Conservation (phyloP, 1,284 basidiomycete genomes). For the Marasmius oreades region DNA sequence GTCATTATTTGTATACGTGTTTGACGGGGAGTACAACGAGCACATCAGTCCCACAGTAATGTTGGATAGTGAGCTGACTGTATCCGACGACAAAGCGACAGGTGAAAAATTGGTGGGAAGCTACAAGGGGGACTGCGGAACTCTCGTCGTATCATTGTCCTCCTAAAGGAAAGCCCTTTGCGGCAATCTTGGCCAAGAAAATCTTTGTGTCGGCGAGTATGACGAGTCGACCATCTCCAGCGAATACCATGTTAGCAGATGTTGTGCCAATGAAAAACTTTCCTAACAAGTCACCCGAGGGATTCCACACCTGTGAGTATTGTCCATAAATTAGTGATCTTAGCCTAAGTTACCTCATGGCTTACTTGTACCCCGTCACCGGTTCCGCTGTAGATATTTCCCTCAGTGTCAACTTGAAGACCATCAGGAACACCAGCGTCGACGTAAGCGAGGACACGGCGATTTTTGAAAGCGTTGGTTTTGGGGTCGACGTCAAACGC, state of each 20-base stretch:
- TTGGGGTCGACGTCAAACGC: constrained; percentile 65
- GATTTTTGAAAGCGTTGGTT: constrained; percentile 55
- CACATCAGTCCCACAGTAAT: no score
- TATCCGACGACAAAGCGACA: no score
- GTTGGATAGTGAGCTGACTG: no score
- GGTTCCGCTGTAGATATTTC: constrained; percentile 68
- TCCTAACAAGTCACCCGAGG: constrained; percentile 61
- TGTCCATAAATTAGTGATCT: constrained; percentile 20
- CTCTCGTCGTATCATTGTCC: constrained; percentile 2
- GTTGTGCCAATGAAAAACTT: constrained; percentile 67
- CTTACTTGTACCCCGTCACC: constrained; percentile 58
- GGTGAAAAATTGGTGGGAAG: no score
- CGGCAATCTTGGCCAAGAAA: constrained; percentile 57
- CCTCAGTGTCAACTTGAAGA: constrained; percentile 60
- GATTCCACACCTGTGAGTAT: constrained; percentile 54
- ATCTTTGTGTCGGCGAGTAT: constrained; percentile 68
- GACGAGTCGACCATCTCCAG: constrained; percentile 57
- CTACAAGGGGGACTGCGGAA: no score
- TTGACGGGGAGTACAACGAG: no score
- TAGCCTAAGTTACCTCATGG: background rate
- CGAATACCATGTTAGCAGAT: constrained; percentile 68
- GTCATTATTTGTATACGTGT: no score
- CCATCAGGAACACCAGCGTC: constrained; percentile 73
- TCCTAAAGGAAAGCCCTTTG: constrained; percentile 19
- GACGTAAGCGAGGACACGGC: constrained; percentile 68